Evolutionary conservation across 805 yeast species (phyloP).

Genomic region (Cyberlindnera japonica): DNA sequence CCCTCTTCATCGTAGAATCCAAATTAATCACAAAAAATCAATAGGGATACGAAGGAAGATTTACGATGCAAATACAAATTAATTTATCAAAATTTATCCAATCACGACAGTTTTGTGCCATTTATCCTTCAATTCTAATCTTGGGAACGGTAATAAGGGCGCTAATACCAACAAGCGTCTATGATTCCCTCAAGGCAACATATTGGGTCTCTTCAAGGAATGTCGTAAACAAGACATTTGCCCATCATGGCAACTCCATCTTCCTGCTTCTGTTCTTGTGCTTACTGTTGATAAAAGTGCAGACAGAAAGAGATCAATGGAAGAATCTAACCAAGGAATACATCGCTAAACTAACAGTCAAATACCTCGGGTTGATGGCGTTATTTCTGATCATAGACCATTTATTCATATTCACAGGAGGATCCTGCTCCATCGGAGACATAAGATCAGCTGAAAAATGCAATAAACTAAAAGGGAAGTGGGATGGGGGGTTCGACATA

Average conservation of each 20-base stretch:
- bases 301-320: not conserved
- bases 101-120: conserved; percentile 1
- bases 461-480: conserved; percentile 32
- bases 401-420: conserved; percentile 15
- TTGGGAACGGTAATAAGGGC: conserved; percentile 1
- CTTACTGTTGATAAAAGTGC: not conserved
- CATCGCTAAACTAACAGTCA: conserved; percentile 4
- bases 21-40: not conserved
- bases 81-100: conserved; percentile 3
- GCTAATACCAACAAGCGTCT: not conserved
- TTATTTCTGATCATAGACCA: conserved; percentile 16
- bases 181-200: not conserved
- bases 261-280: conserved; percentile 5
- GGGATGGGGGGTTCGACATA: conserved; percentile 50
- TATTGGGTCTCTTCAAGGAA: conserved; percentile 18
- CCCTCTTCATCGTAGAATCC: too few relatives aligned
- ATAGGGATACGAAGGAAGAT: not conserved
- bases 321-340: not conserved
- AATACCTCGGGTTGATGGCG: conserved; percentile 6
- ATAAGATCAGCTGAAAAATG: conserved; percentile 31
- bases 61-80: not conserved
- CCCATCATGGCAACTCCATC: conserved; percentile 12
- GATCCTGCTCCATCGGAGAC: conserved; percentile 9
- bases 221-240: conserved; percentile 12
- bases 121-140: conserved; percentile 10